These are phyloP conservation scores for Auxenochlorella pyrenoidosa DNA, from an alignment of 139 green algal genomes.

Conservation along the genomic window DNA sequence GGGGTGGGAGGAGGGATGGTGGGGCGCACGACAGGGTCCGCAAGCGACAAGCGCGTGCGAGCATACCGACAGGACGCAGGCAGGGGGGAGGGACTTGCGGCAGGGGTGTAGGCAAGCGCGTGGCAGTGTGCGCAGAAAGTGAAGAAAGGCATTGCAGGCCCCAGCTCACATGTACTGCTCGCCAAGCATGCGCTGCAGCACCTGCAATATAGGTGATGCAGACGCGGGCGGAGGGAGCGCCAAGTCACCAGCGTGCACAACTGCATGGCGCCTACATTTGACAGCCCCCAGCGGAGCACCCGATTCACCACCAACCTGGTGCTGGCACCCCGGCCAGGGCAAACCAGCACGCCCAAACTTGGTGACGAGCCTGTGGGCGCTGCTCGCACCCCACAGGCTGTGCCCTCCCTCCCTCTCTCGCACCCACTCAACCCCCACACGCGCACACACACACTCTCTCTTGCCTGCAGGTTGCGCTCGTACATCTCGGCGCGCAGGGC, in stretches of 20 bases:
- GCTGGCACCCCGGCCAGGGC: neutral
- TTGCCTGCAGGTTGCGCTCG: conserved; percentile 44
- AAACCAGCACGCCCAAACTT: neutral
- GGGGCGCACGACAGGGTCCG: too few species aligned
- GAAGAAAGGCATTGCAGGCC: too few species aligned
- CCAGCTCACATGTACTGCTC: conserved; percentile 46
- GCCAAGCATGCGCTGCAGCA: conserved; percentile 52
- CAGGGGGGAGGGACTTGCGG: too few species aligned
- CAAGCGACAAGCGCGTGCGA: too few species aligned
- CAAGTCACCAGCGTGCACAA: neutral
- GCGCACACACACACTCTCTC: neutral
- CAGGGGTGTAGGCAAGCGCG: too few species aligned
- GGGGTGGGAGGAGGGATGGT: too few species aligned
- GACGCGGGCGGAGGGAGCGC: too few species aligned
- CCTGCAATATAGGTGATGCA: conserved; percentile 4
- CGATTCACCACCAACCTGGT: neutral
- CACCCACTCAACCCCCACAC: too few species aligned
- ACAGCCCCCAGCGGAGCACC: neutral
- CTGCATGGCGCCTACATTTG: neutral
- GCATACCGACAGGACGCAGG: too few species aligned
- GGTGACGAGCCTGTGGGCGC: neutral
- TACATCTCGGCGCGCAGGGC: conserved; percentile 44
- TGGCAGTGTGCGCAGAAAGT: too few species aligned
- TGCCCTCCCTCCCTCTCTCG: too few species aligned
- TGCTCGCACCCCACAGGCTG: too few species aligned